A percentile compares a stretch with the other conserved stretches of the same genome.
These are phyloP conservation scores for Phialocephala subalpina DNA, from an alignment of 2,329 filamentous ascomycete species.

Conservation along the genomic window DNA sequence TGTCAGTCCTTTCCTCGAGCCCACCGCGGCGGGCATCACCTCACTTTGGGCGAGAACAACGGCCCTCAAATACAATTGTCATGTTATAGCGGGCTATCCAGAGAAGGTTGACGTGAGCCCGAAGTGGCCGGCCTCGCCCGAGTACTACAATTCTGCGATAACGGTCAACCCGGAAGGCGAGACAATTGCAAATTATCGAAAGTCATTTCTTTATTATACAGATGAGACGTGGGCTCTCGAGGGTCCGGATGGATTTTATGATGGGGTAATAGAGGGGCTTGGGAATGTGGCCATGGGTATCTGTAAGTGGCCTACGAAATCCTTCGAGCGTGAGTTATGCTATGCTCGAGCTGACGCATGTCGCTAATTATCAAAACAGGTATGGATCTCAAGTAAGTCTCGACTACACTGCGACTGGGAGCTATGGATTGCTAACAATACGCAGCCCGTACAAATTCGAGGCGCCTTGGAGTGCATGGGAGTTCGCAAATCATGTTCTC, in stretches of 20 bases:
- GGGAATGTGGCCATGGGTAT: slow-evolving; percentile 66
- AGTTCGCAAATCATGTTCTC: slow-evolving; percentile 61
- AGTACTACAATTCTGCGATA: slow-evolving; percentile 64
- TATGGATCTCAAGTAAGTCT: slow-evolving; percentile 67
- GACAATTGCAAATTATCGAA: slow-evolving; percentile 67
- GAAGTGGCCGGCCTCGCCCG: slow-evolving; percentile 57
- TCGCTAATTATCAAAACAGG: slow-evolving; percentile 41
- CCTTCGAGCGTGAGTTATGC: slow-evolving; percentile 18
- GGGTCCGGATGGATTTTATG: slow-evolving; percentile 58
- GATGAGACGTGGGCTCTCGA: slow-evolving; percentile 70
- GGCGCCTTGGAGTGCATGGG: slow-evolving; percentile 56
- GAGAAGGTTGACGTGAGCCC: slow-evolving; percentile 65
- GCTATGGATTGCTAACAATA: slow-evolving; percentile 26
- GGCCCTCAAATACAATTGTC: slow-evolving; percentile 71
- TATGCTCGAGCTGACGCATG: slow-evolving; percentile 8
- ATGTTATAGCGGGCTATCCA: slow-evolving; percentile 77
- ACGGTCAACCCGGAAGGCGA: slow-evolving; percentile 66
- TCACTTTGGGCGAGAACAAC: slow-evolving; percentile 75
- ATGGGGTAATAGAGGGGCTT: slow-evolving; percentile 53
- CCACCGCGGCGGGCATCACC: slow-evolving; percentile 68
- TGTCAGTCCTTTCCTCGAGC: slow-evolving; percentile 75
- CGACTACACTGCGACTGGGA: neutral
- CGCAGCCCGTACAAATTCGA: slow-evolving; percentile 59
- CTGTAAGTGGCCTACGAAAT: slow-evolving; percentile 51
- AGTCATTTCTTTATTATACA: slow-evolving; percentile 64